These are phyloP conservation scores for Byssoonygena ceratinophila DNA, from an alignment of 2,329 filamentous ascomycete genomes.

Conservation along the genomic window DNA sequence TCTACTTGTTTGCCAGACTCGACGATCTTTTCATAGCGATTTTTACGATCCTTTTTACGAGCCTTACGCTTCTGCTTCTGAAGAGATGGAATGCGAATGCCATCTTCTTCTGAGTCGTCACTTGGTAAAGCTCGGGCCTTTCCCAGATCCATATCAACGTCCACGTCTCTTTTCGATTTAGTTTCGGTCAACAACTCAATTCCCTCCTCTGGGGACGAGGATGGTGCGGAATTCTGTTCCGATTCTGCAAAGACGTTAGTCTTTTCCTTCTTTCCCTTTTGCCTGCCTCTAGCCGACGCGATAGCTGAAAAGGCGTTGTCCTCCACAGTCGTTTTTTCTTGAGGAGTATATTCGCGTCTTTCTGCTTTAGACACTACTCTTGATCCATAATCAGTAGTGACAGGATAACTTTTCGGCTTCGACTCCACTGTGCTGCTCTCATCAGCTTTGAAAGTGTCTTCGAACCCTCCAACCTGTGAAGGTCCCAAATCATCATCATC, in stretches of 20 bases:
- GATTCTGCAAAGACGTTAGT: neutral
- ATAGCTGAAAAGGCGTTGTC: neutral
- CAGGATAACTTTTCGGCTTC: too few relatives aligned
- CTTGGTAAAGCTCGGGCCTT: neutral
- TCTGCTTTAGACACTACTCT: too few relatives aligned
- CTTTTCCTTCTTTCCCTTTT: neutral
- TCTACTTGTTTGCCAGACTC: constrained; percentile 14
- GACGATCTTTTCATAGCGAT: constrained; percentile 30
- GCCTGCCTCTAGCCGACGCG: neutral
- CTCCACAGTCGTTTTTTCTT: too few relatives aligned
- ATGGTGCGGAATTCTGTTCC: neutral
- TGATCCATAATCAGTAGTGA: too few relatives aligned
- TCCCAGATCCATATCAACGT: neutral
- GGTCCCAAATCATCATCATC: too few relatives aligned
- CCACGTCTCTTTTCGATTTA: neutral
- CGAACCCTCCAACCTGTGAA: neutral
- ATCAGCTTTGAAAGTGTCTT: neutral
- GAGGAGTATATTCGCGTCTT: too few relatives aligned
- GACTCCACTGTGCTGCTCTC: neutral
- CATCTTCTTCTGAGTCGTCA: neutral
- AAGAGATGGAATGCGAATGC: neutral
- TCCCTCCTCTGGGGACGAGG: neutral
- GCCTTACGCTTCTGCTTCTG: constrained; percentile 20
- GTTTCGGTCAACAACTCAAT: neutral
- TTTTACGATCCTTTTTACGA: constrained; percentile 27